Evolutionary conservation across 78 protist species (phyloP), one percentile per base, ranked within the genome.

Genomic region (Pigoraptor vietnamica): DNA sequence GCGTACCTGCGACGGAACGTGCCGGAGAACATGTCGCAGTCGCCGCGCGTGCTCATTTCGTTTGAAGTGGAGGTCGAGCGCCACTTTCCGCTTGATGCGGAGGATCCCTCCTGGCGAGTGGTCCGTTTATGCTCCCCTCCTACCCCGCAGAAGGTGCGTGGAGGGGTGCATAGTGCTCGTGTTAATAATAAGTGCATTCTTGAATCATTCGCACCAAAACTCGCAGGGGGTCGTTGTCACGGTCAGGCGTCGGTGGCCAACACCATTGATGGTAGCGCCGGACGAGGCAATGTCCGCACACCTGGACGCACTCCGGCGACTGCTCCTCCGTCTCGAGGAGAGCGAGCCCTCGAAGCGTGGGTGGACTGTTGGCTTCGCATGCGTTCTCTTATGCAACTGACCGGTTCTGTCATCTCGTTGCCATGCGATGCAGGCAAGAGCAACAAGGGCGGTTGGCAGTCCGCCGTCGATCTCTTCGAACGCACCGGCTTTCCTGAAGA

Each of bases 391-490:
- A 48, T 48, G 67, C 67, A 48, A 21, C 67, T 48, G 67, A 48
- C 67, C 6, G 67, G 29, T 21, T 14, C 67, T 21, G 29, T 14
- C 67, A 14, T 14, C 14, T 48, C 67, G 6, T 48, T 6, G 6
- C 29, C 67, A 48, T 48, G 67, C 29, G 14, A 6, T 48, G 67
- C 67, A 48, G 67, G 84, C 10, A 79, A 79, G n/a, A 79, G 84
- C 84, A 79, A 79, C 84, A 79, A 79, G n/a, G 84, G 84, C 84
- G 84, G 84, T 21, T 79, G 84, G 84, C 84, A 79, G 84, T 79
- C 84, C 10, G 21, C 84, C 34, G 84, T 25, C 84, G 32, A 79
- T 14, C n/a, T 79, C 9, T 79, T 79, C 14, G 84, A 79, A 25
- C n/a, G n/a, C n/a, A n/a, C n/a, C n/a, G n/a, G n/a, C n/a, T n/a